Evolutionary conservation across 2,329 filamentous ascomycete genomes (phyloP).

Genomic region (Arachnopeziza araneosa): DNA sequence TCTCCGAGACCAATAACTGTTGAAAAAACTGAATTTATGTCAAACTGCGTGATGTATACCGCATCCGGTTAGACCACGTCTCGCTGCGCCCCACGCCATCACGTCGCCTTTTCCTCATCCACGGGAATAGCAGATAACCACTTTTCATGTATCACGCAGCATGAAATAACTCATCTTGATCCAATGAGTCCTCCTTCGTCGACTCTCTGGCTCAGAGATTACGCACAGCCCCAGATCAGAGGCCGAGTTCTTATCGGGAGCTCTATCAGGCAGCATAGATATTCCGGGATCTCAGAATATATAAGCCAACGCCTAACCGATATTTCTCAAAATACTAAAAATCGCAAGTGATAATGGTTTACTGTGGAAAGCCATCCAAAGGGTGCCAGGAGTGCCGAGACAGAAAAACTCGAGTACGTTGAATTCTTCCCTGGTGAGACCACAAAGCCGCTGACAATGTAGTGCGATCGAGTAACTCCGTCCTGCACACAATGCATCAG

Average conservation of each 20-base stretch:
- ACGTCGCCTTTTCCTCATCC: not conserved
- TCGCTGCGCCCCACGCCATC: not conserved
- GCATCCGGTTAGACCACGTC: slow-evolving; percentile 1
- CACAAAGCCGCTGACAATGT: not conserved
- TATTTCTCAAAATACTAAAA: not conserved
- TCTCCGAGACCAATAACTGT: not conserved
- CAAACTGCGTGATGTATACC: slow-evolving; percentile 1
- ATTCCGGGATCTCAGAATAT: not conserved
- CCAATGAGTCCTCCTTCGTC: not conserved
- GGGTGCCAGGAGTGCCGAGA: slow-evolving; percentile 14
- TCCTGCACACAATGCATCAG: slow-evolving; percentile 51
- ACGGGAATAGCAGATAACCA: not conserved
- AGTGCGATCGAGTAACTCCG: slow-evolving; percentile 46
- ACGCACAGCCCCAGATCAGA: not conserved
- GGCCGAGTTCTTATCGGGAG: not conserved
- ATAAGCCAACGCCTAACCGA: not conserved
- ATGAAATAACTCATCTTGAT: not conserved
- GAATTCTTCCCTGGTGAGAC: not conserved
- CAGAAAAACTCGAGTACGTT: slow-evolving; percentile 15
- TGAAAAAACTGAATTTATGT: not conserved
- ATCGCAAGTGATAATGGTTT: slow-evolving; percentile 11
- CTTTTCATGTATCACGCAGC: not conserved
- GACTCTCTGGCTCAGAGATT: not conserved
- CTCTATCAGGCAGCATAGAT: not conserved
- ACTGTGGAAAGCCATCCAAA: slow-evolving; percentile 17